Evolutionary conservation across 148 eudicot species (phyloP).

Genomic region (Vaccinium corymbosum): DNA sequence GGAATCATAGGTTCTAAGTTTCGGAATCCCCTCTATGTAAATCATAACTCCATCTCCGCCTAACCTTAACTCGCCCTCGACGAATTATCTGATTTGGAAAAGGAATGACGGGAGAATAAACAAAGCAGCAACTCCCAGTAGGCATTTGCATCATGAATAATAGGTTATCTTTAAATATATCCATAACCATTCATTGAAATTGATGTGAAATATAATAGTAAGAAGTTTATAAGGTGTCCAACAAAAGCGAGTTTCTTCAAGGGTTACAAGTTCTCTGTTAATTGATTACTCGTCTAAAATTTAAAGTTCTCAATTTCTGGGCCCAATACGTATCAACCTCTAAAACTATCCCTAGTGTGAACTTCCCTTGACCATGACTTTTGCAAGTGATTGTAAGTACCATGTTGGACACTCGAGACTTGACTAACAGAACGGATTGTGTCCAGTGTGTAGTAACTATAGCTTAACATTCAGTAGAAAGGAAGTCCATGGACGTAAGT

Average conservation of each 20-base stretch:
- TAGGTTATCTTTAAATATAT: not conserved
- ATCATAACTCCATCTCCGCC: not conserved
- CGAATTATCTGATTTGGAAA: not conserved
- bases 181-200: not conserved
- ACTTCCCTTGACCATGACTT: not conserved
- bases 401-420: not conserved
- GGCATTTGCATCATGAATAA: not conserved
- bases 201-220: not conserved
- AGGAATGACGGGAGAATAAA: not conserved
- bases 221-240: too few species aligned
- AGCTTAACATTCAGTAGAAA: not conserved
- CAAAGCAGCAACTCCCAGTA: not conserved
- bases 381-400: not conserved
- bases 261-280: not conserved
- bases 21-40: too few species aligned
- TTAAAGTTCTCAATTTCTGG: not conserved
- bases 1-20: too few species aligned
- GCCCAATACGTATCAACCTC: not conserved
- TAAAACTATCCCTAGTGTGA: too few species aligned
- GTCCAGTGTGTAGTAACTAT: not conserved
- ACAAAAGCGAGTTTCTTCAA: too few species aligned
- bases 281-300: not conserved
- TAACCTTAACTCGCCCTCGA: not conserved
- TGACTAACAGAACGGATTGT: not conserved
- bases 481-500: not conserved